Base-by-base conservation (phyloP, 495 filamentous ascomycete genomes). In the Neurospora sublineolata region DNA sequence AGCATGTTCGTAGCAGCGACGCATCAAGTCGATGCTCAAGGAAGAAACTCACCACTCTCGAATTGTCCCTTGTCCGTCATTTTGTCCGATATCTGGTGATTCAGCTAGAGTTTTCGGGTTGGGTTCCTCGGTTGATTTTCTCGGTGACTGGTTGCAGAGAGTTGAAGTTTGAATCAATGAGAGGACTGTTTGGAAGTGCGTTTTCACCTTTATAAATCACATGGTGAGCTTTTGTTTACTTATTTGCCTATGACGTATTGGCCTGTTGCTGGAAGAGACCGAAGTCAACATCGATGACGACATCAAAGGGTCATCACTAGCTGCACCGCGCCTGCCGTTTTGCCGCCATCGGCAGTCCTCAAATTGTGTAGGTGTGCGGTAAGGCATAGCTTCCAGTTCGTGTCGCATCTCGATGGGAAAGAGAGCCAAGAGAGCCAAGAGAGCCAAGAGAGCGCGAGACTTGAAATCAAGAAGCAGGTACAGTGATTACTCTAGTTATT, bases 21-120 rank as follows among this genome's bases (percentile, higher is more conserved):
- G 27, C 14, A 64, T 16, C 52, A 64, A 64, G 52, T 27, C 23
- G 14, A 64, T 14, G 46, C 37, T 20, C 9, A 23, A 23, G 67
- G 41, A 42, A 14, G 46, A 67, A 20, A 38, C 82, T 71, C 77
- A 88, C 87, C 87, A 30, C 78, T 76, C 67, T 86, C 80, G 76
- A 89, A 89, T 75, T 88, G 86, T 44, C 84, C 82, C 70, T 84
- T 78, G 68, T 72, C 67, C 9, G 75, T 68, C 77, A 78, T 78
- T 2, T 67, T 77, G 37, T 14, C 52, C 4, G 52, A 18, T 64
- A 14, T 33, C 46, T 64, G 52, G 27, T 64, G 27, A 8, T 64
- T 64, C 23, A 30, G 27, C 14, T 64, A 36, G 14, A 12, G 7
- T 33, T 33, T 33, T 18, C 52, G 20, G 20, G 27, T 64, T 33